phyloP scores from a whole-genome alignment of 2,329 filamentous ascomycete genomes.

The Pseudofabraea citricarpa region DNA sequence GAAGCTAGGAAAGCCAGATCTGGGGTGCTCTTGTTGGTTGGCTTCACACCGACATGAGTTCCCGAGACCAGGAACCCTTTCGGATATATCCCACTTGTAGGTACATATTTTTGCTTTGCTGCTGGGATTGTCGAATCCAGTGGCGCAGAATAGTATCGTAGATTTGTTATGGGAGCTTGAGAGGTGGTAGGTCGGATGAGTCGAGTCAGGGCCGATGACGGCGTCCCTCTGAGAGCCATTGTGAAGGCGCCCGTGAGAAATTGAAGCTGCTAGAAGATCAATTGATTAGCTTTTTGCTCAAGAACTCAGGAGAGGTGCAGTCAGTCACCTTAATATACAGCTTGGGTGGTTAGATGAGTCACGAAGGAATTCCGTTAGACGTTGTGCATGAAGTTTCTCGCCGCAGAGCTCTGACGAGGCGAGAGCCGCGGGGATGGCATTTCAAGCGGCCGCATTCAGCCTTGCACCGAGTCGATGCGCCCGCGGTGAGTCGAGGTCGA shows the following conservation, averaged over 20 bases:
- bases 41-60: conserved; percentile 89
- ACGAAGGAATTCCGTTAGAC: neutral
- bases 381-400: neutral
- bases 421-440: neutral
- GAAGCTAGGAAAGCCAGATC: conserved; percentile 88
- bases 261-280: neutral
- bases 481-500: neutral
- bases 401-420: neutral
- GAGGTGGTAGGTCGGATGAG: conserved; percentile 18
- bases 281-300: conserved; percentile 1
- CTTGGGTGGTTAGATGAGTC: neutral
- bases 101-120: conserved; percentile 87
- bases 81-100: conserved; percentile 79
- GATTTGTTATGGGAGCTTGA: conserved; percentile 12
- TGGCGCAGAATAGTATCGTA: conserved; percentile 54
- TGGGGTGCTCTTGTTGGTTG: conserved; percentile 83
- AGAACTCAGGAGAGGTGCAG: neutral
- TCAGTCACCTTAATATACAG: neutral
- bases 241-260: neutral
- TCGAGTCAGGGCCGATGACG: conserved; percentile 16
- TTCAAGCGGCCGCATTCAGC: no score
- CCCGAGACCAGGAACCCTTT: conserved; percentile 84
- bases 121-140: conserved; percentile 58
- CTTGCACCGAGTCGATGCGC: no score
- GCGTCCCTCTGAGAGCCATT: conserved; percentile 24